Evolutionary conservation across 345 rosid genomes (phyloP).

Genomic region (Aquilaria malaccensis): DNA sequence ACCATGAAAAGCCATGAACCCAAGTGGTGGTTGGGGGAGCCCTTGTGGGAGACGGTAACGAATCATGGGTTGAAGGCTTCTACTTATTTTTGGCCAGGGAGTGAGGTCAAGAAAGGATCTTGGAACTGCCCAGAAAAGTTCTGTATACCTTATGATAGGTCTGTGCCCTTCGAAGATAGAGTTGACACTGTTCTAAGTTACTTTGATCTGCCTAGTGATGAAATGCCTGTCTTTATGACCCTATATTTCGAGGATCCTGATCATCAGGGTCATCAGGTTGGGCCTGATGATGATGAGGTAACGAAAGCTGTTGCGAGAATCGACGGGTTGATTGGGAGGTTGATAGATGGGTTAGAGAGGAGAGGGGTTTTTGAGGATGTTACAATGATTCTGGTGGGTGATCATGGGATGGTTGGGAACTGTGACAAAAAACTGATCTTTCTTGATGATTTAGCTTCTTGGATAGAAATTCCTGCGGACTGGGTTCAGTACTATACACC

Average conservation of each 20-base stretch:
- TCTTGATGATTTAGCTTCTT: slow-evolving; percentile 68
- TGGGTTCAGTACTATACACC: slow-evolving; percentile 81
- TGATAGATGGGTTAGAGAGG: slow-evolving; percentile 67
- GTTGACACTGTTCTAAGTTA: slow-evolving; percentile 69
- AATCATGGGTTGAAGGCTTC: slow-evolving; percentile 82
- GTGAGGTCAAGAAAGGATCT: slow-evolving; percentile 88
- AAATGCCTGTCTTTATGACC: slow-evolving; percentile 75
- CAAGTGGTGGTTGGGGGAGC: slow-evolving; percentile 96
- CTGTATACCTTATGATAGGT: slow-evolving; percentile 58
- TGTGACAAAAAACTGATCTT: slow-evolving; percentile 75
- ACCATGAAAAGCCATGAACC: slow-evolving; percentile 76
- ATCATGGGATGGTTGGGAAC: slow-evolving; percentile 96
- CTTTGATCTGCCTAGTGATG: slow-evolving; percentile 60
- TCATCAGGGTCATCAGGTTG: slow-evolving; percentile 92
- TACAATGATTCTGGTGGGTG: slow-evolving; percentile 79
- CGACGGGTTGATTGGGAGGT: slow-evolving; percentile 68
- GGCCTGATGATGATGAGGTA: slow-evolving; percentile 81
- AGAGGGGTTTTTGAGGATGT: slow-evolving; percentile 90
- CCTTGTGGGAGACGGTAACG: slow-evolving; percentile 85
- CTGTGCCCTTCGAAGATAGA: slow-evolving; percentile 81
- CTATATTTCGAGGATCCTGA: slow-evolving; percentile 95
- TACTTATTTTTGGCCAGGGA: slow-evolving; percentile 94
- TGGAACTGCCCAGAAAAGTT: slow-evolving; percentile 66
- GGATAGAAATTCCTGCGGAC: slow-evolving; percentile 50
- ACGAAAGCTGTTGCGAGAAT: slow-evolving; percentile 73